Evolutionary conservation across 2,329 filamentous ascomycete species (phyloP).

Genomic region (Xylariaceae sp.): DNA sequence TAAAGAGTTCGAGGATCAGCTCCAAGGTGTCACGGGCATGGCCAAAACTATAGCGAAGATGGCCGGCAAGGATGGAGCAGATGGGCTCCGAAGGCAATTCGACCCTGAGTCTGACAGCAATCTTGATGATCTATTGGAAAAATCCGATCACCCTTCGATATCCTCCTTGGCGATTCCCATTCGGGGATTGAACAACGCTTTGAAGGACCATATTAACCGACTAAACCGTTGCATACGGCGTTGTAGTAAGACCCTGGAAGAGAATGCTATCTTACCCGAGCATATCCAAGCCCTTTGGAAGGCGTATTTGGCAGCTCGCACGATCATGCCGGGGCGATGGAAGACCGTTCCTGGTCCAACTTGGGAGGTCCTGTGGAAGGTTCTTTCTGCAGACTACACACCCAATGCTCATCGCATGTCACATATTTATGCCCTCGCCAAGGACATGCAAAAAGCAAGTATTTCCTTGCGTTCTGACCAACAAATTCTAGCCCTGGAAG

Average conservation of each 20-base stretch:
- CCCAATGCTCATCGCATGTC: slow-evolving; percentile 53
- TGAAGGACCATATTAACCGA: slow-evolving; percentile 19
- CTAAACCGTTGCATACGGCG: slow-evolving; percentile 30
- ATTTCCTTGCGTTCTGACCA: slow-evolving; percentile 53
- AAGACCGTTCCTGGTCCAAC: slow-evolving; percentile 54
- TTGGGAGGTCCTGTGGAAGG: slow-evolving; percentile 64
- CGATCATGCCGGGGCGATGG: slow-evolving; percentile 44
- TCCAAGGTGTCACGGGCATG: slow-evolving; percentile 30
- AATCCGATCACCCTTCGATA: slow-evolving; percentile 14
- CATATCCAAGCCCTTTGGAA: slow-evolving; percentile 39
- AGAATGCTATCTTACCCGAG: slow-evolving; percentile 16
- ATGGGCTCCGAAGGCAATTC: slow-evolving; percentile 30
- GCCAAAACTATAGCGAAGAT: slow-evolving; percentile 28
- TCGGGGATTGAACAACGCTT: slow-evolving; percentile 9
- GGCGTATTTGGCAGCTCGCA: slow-evolving; percentile 46
- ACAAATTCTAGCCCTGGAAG: slow-evolving; percentile 64
- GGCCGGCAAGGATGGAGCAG: slow-evolving; percentile 30
- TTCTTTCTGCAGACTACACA: slow-evolving; percentile 49
- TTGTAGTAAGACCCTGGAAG: slow-evolving; percentile 18
- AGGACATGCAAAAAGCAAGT: slow-evolving; percentile 61
- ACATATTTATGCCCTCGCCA: slow-evolving; percentile 58
- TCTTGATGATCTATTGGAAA: slow-evolving; percentile 1
- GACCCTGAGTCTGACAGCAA: slow-evolving; percentile 1
- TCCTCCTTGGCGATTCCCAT: slow-evolving; percentile 18
- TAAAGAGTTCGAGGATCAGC: slow-evolving; percentile 37